A percentile compares a stretch with the other conserved stretches of the same genome.
Evolutionary conservation across 768 basidiomycete species (phyloP).

Genomic region (Trametes sanguinea): DNA sequence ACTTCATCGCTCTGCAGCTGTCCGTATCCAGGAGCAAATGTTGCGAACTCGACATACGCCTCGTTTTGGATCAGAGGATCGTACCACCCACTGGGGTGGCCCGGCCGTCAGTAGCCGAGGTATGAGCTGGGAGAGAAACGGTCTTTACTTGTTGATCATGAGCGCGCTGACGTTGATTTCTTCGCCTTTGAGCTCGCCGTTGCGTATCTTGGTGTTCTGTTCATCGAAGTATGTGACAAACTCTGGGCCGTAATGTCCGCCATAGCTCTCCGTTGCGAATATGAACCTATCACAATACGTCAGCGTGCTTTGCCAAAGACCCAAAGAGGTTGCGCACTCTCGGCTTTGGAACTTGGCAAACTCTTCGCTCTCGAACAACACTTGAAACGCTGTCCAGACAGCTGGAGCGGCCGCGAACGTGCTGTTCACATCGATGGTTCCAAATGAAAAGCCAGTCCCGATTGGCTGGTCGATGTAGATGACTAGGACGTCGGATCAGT

Average conservation of each 20-base stretch:
- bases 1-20: conserved; percentile 53
- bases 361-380: conserved; percentile 56
- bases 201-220: conserved; percentile 55
- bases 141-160: conserved; percentile 47
- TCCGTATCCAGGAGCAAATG: conserved; percentile 66
- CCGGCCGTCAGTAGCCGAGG: neutral
- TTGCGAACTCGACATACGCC: conserved; percentile 61
- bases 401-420: conserved; percentile 55
- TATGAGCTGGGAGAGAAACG: neutral
- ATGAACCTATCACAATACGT: conserved; percentile 49
- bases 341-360: conserved; percentile 54
- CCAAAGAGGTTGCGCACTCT: conserved; percentile 40
- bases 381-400: conserved; percentile 65
- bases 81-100: conserved; percentile 54
- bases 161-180: conserved; percentile 56
- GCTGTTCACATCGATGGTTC: conserved; percentile 58
- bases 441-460: conserved; percentile 65
- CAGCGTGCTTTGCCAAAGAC: neutral
- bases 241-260: conserved; percentile 66
- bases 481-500: conserved; percentile 39
- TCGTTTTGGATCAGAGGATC: conserved; percentile 66
- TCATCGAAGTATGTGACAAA: conserved; percentile 67
- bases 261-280: conserved; percentile 67
- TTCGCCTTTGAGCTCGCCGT: conserved; percentile 48
- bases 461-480: conserved; percentile 74